These are phyloP conservation scores for Trichoderma sp. DNA, from an alignment of 2,329 filamentous ascomycete genomes.

Conservation along the genomic window DNA sequence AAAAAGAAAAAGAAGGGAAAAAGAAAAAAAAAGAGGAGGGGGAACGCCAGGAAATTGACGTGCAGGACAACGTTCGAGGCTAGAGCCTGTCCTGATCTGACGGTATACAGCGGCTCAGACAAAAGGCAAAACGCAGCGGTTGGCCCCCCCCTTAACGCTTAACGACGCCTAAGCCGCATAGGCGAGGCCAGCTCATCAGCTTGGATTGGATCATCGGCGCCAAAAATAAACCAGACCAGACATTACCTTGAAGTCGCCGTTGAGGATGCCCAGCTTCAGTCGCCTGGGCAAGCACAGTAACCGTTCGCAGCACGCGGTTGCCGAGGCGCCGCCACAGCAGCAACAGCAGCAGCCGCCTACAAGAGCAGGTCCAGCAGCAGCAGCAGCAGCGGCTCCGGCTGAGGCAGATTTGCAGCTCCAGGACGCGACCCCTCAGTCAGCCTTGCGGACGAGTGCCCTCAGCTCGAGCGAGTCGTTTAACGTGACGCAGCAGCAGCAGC, in stretches of 20 bases:
- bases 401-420: conserved; percentile 28
- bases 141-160: neutral
- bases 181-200: neutral
- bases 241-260: neutral
- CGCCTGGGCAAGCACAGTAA: conserved; percentile 55
- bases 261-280: conserved; percentile 40
- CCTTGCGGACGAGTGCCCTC: conserved; percentile 44
- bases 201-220: neutral
- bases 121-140: neutral
- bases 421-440: conserved; percentile 41
- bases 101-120: neutral
- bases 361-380: conserved; percentile 24
- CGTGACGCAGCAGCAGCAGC: conserved; percentile 30
- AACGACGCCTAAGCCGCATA: neutral
- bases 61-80: neutral
- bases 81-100: neutral
- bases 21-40: neutral
- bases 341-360: conserved; percentile 33
- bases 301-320: conserved; percentile 54
- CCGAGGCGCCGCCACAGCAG: conserved; percentile 40
- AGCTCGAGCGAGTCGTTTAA: conserved; percentile 48
- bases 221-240: conserved; percentile 12
- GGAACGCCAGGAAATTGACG: neutral
- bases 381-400: conserved; percentile 22
- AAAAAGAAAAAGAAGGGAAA: no score